These are phyloP conservation scores for Hymenoscyphus scutula DNA, from an alignment of 2,329 filamentous ascomycete genomes.

Conservation along the genomic window DNA sequence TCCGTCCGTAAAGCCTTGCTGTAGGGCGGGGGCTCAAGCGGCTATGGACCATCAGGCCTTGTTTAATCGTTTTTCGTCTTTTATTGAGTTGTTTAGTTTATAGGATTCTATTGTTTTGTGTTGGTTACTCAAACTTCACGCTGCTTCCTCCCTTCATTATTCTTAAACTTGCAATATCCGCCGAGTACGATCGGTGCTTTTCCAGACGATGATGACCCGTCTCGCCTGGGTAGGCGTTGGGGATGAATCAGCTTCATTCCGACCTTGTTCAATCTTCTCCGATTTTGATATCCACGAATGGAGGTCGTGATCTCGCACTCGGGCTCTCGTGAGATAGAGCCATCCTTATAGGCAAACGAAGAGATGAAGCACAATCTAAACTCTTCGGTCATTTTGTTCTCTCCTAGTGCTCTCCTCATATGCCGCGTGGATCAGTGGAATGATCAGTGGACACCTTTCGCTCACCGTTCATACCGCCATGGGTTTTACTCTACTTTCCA, in stretches of 20 bases:
- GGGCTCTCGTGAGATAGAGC: not conserved
- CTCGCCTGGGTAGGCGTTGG: not conserved
- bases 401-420: too few species aligned
- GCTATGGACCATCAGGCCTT: not conserved
- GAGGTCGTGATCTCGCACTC: not conserved
- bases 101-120: not conserved
- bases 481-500: not conserved
- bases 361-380: too few species aligned
- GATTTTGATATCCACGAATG: conserved; percentile 1
- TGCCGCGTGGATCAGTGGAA: too few species aligned
- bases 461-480: not conserved
- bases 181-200: not conserved
- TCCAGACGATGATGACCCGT: conserved; percentile 1
- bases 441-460: not conserved
- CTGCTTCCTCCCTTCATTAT: not conserved
- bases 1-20: conserved; percentile 1
- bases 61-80: not conserved
- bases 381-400: too few species aligned
- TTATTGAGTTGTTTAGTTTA: not conserved
- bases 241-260: not conserved
- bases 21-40: not conserved
- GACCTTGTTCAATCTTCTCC: not conserved
- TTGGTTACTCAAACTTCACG: not conserved
- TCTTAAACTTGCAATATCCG: not conserved
- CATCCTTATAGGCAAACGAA: not conserved